Conservation (phyloP, 345 rosid species). For the Citrus trifoliata region DNA sequence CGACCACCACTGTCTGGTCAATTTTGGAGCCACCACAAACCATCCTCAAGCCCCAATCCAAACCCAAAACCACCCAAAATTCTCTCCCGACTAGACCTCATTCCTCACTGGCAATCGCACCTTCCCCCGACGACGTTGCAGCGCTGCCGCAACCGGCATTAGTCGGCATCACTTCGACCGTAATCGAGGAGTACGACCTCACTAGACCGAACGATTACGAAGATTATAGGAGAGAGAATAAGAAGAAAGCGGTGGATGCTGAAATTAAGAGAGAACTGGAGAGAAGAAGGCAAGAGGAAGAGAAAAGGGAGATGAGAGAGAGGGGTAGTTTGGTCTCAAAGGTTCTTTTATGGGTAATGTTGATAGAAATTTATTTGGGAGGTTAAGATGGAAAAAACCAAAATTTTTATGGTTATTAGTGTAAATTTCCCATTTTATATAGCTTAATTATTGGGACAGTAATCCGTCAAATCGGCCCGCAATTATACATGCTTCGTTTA, state of each 20-base stretch:
- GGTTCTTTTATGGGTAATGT: too few relatives aligned
- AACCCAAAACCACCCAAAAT: conserved; percentile 33
- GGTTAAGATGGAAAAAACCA: too few relatives aligned
- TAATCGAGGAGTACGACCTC: conserved; percentile 92
- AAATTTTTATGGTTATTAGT: too few relatives aligned
- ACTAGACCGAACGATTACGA: conserved; percentile 94
- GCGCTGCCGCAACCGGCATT: conserved; percentile 54
- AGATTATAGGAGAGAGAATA: conserved; percentile 76
- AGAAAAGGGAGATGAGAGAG: conserved; percentile 67
- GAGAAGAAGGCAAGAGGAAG: conserved; percentile 79
- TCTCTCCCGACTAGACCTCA: conserved; percentile 13
- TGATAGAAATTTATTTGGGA: too few relatives aligned
- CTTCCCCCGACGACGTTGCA: conserved; percentile 22
- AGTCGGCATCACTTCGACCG: conserved; percentile 73
- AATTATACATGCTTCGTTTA: too few relatives aligned
- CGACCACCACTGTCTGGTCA: conserved; percentile 81
- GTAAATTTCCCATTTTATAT: too few relatives aligned
- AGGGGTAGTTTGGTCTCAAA: too few relatives aligned
- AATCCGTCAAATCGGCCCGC: too few relatives aligned
- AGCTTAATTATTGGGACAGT: too few relatives aligned
- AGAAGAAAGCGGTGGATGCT: conserved; percentile 69
- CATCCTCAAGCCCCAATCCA: conserved; percentile 57
- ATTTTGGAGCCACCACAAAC: conserved; percentile 65
- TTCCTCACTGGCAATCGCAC: conserved; percentile 1
- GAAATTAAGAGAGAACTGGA: conserved; percentile 80